Percentiles rank a stretch among this genome's conserved stretches.
These are phyloP conservation scores for Isoetes engelmannii DNA, from an alignment of 83 land plant species.

Conservation along the genomic window DNA sequence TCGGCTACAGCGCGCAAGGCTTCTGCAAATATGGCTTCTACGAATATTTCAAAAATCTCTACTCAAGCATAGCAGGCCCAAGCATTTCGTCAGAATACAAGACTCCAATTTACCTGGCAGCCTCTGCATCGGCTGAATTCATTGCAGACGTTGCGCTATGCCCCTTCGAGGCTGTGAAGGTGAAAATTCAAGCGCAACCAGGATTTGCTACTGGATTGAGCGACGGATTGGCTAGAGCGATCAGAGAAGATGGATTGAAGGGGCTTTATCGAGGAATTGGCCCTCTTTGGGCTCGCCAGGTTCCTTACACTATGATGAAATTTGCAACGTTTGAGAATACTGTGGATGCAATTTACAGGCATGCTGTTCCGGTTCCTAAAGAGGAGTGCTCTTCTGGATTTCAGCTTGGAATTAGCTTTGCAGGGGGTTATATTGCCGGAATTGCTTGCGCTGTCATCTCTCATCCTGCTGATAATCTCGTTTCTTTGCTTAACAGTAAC, in stretches of 20 bases:
- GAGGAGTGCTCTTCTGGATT: too few species aligned
- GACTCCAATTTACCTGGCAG: conserved; percentile 78
- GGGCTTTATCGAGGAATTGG: conserved; percentile 83
- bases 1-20: conserved; percentile 87
- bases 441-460: background rate
- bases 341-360: background rate
- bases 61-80: conserved; percentile 70
- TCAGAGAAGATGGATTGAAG: conserved; percentile 47
- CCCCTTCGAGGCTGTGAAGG: conserved; percentile 87
- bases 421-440: background rate
- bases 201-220: conserved; percentile 68
- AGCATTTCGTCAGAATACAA: conserved; percentile 69
- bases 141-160: conserved; percentile 84
- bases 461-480: too few species aligned
- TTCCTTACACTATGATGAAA: conserved; percentile 94
- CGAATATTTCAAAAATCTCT: conserved; percentile 86
- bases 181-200: conserved; percentile 82
- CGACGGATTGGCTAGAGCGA: conserved; percentile 73
- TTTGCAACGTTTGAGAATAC: conserved; percentile 79
- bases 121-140: conserved; percentile 85
- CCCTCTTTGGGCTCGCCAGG: conserved; percentile 86
- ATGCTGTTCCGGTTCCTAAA: background rate
- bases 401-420: background rate
- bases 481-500: background rate
- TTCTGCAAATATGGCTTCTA: conserved; percentile 81